These are phyloP conservation scores for Lipomyces mesembrius DNA, from an alignment of 805 yeast genomes.

Conservation along the genomic window DNA sequence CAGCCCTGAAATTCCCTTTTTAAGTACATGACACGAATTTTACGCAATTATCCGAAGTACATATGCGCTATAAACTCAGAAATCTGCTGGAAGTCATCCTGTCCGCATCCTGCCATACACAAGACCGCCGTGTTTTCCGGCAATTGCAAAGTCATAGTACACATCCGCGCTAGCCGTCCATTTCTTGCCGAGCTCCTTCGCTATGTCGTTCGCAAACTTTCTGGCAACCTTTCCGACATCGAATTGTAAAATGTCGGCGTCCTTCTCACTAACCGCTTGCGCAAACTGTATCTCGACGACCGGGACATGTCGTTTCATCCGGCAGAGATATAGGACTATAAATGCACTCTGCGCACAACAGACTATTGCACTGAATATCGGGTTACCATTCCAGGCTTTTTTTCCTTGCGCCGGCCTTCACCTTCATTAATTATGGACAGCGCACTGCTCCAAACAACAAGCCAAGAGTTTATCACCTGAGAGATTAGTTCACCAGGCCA, in stretches of 20 bases:
- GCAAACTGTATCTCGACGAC: not conserved
- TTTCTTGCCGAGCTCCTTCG: not conserved
- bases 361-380: not conserved
- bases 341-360: not conserved
- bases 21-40: too few species aligned
- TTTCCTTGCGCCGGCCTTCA: too few species aligned
- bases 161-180: not conserved
- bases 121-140: not conserved
- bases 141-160: not conserved
- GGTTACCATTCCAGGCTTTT: not conserved
- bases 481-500: not conserved
- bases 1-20: too few species aligned
- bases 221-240: conserved; percentile 3
- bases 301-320: not conserved
- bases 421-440: too few species aligned
- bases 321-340: not conserved
- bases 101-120: conserved; percentile 3
- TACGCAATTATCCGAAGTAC: too few species aligned
- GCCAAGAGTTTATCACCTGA: too few species aligned
- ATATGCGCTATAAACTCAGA: not conserved
- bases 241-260: not conserved
- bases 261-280: not conserved
- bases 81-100: not conserved
- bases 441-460: too few species aligned
- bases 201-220: conserved; percentile 4